A percentile compares a stretch with the other conserved stretches of the same genome.
These are phyloP conservation scores for Boletus subparvulus DNA, from an alignment of 768 basidiomycete genomes.

Conservation along the genomic window DNA sequence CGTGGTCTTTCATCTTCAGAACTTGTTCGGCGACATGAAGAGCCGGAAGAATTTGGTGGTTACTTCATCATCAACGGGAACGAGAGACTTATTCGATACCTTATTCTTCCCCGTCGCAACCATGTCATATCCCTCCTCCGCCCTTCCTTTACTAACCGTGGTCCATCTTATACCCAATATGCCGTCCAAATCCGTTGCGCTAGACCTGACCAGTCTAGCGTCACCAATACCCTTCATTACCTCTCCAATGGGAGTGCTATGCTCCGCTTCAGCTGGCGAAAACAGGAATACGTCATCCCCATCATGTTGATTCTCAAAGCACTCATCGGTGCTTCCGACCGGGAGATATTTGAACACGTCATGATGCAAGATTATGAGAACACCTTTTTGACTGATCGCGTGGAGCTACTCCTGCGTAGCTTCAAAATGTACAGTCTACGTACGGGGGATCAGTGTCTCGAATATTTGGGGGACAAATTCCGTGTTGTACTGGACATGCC, in stretches of 20 bases:
- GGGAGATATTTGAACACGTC: constrained; percentile 94
- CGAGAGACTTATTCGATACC: constrained; percentile 96
- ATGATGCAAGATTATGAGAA: constrained; percentile 97
- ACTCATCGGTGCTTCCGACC: constrained; percentile 85
- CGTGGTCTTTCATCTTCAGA: constrained; percentile 80
- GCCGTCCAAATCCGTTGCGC: constrained; percentile 96
- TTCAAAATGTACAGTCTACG: constrained; percentile 91
- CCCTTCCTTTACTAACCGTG: constrained; percentile 88
- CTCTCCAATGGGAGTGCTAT: constrained; percentile 96
- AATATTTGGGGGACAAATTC: constrained; percentile 96
- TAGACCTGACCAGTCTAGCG: constrained; percentile 87
- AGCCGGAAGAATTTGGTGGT: constrained; percentile 97
- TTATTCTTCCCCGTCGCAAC: constrained; percentile 93
- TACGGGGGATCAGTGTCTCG: constrained; percentile 88
- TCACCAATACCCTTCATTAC: constrained; percentile 97
- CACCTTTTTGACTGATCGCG: constrained; percentile 95
- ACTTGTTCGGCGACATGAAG: constrained; percentile 88
- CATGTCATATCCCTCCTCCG: constrained; percentile 93
- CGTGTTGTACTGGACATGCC: constrained; percentile 86
- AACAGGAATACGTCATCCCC: constrained; percentile 97
- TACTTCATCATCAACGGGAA: constrained; percentile 99
- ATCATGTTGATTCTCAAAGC: constrained; percentile 97
- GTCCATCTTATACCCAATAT: constrained; percentile 91
- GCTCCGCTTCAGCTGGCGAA: constrained; percentile 93
- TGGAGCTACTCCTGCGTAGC: constrained; percentile 89